phyloP scores from a whole-genome alignment of 2,329 filamentous ascomycete species.

The Fusarium scirpi region DNA sequence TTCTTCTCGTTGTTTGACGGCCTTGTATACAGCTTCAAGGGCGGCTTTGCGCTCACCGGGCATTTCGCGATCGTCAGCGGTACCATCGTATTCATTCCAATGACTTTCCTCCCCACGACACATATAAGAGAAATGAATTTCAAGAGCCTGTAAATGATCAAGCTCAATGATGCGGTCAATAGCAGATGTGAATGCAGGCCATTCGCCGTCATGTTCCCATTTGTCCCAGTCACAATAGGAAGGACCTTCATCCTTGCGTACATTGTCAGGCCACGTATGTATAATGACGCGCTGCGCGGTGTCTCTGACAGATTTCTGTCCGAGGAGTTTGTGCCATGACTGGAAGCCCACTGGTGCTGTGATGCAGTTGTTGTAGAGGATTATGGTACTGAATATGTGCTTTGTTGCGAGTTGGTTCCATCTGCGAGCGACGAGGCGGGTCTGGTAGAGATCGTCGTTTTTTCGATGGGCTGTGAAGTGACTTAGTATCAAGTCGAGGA shows the following conservation, averaged over 20 bases:
- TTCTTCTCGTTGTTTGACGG: not conserved
- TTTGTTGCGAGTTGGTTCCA: not conserved
- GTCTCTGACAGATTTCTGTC: not conserved
- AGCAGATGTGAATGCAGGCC: not conserved
- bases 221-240: not conserved
- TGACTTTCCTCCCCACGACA: not conserved
- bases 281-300: not conserved
- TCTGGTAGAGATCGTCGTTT: not conserved
- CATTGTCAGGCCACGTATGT: not conserved
- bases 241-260: not conserved
- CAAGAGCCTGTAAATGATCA: not conserved
- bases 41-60: not conserved
- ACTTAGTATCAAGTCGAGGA: not conserved
- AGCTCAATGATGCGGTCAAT: not conserved
- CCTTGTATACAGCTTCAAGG: not conserved
- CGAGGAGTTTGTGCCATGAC: not conserved
- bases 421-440: not conserved
- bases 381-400: not conserved
- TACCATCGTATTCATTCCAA: rapidly evolving
- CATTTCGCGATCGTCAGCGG: not conserved
- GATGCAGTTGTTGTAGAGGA: not conserved
- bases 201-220: not conserved
- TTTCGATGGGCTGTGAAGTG: no score
- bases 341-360: not conserved
- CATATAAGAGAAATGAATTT: not conserved